Evolutionary conservation across 2,329 filamentous ascomycete species (phyloP).

Genomic region (Taxawa tesnikishii): DNA sequence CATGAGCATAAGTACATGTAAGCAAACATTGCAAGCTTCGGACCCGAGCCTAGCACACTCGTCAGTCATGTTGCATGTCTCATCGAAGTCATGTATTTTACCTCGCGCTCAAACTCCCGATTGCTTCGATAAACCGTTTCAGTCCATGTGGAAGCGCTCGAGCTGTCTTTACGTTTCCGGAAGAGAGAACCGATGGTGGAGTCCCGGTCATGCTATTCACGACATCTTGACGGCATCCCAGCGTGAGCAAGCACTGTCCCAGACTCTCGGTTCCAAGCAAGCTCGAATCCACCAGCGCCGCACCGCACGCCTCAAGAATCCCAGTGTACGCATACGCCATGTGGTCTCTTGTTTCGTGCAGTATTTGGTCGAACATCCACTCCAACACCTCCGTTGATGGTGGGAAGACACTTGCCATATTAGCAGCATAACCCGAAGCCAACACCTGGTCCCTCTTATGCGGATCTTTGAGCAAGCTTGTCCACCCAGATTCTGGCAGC

Average conservation of each 20-base stretch:
- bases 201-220: background rate
- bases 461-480: conserved; percentile 18
- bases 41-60: conserved; percentile 31
- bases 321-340: conserved; percentile 23
- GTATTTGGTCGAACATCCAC: conserved; percentile 30
- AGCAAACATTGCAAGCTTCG: conserved; percentile 31
- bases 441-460: conserved; percentile 25
- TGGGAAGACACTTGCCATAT: conserved; percentile 22
- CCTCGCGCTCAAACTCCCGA: background rate
- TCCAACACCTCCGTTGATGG: conserved; percentile 25
- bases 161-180: background rate
- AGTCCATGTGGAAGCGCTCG: background rate
- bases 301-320: no score
- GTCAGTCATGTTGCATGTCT: background rate
- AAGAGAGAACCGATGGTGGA: background rate
- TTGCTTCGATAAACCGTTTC: background rate
- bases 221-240: background rate
- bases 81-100: no score
- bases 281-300: no score
- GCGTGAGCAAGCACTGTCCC: background rate
- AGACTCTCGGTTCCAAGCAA: conserved; percentile 9
- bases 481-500: conserved; percentile 22
- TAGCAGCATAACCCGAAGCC: conserved; percentile 26
- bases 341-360: conserved; percentile 17
- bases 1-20: conserved; percentile 15